A percentile compares a stretch with the other conserved stretches of the same genome.
Evolutionary conservation across 176 grass and related monocot species (phyloP).

Genomic region (Saccharum spontaneum): DNA sequence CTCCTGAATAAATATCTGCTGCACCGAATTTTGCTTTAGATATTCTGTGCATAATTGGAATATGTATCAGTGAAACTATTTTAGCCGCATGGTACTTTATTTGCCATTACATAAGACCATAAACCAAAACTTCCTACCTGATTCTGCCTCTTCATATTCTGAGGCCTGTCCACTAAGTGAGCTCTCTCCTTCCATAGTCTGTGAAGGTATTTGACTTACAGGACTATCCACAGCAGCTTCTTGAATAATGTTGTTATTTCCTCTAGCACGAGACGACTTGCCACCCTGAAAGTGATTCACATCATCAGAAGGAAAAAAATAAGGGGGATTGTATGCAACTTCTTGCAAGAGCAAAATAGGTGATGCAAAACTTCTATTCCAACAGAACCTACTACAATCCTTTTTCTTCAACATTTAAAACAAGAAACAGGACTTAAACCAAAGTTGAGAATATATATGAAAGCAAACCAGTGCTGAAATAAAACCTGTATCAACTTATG

Average conservation of each 20-base stretch:
- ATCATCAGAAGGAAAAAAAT: not conserved
- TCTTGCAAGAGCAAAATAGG: not conserved
- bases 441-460: conserved; percentile 1
- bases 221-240: conserved; percentile 58
- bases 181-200: conserved; percentile 75
- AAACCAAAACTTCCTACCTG: conserved; percentile 51
- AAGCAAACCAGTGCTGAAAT: not conserved
- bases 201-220: conserved; percentile 63
- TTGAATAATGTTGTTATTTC: conserved; percentile 48
- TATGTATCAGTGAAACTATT: conserved; percentile 93
- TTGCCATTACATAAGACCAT: conserved; percentile 38
- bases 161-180: conserved; percentile 77
- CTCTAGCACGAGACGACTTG: conserved; percentile 61
- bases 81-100: conserved; percentile 35
- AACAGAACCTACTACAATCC: not conserved
- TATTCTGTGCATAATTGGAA: conserved; percentile 91
- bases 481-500: not conserved
- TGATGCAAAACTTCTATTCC: not conserved
- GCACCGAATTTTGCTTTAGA: conserved; percentile 95
- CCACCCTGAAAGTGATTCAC: conserved; percentile 52
- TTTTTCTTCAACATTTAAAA: not conserved
- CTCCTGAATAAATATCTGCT: conserved; percentile 72
- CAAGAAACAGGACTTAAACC: not conserved
- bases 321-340: not conserved
- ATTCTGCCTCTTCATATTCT: conserved; percentile 92